Percentiles rank a stretch among this genome's conserved stretches.
Evolutionary conservation across 1,284 basidiomycete genomes (phyloP).

Genomic region (Macrocybe sp.): DNA sequence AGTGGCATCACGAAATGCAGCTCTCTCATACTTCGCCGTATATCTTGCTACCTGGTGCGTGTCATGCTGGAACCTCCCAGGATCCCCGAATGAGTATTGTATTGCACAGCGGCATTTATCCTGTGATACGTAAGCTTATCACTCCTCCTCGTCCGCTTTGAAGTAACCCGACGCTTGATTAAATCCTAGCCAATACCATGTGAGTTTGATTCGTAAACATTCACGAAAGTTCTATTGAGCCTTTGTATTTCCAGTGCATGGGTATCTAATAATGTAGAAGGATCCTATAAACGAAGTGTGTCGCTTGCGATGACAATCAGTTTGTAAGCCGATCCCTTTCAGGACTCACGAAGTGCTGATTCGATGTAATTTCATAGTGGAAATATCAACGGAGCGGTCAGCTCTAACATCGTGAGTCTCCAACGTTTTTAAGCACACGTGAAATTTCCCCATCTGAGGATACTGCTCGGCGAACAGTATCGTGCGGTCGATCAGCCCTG

Average conservation of each 20-base stretch:
- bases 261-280: constrained; percentile 71
- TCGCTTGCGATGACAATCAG: constrained; percentile 67
- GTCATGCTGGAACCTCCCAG: background rate
- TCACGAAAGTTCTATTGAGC: too few species aligned
- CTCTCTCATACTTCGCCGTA: constrained; percentile 65
- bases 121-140: constrained; percentile 53
- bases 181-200: constrained; percentile 55
- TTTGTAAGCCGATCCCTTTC: constrained; percentile 35
- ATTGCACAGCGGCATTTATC: constrained; percentile 58
- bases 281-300: constrained; percentile 72
- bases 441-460: background rate
- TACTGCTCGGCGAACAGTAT: constrained; percentile 36
- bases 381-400: constrained; percentile 67
- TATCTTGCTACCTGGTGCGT: constrained; percentile 63
- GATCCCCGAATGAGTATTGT: background rate
- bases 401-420: constrained; percentile 58
- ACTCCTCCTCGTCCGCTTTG: background rate
- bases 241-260: constrained; percentile 42
- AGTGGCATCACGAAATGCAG: constrained; percentile 52
- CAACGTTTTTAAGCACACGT: background rate
- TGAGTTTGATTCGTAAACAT: constrained; percentile 20
- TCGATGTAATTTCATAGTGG: constrained; percentile 32
- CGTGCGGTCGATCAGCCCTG: constrained; percentile 62
- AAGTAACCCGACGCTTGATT: background rate
- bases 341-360: background rate